Percentiles rank a stretch among this genome's conserved stretches.
These are phyloP conservation scores for Malassezia arunalokei DNA, from an alignment of 1,284 basidiomycete species.

Conservation along the genomic window DNA sequence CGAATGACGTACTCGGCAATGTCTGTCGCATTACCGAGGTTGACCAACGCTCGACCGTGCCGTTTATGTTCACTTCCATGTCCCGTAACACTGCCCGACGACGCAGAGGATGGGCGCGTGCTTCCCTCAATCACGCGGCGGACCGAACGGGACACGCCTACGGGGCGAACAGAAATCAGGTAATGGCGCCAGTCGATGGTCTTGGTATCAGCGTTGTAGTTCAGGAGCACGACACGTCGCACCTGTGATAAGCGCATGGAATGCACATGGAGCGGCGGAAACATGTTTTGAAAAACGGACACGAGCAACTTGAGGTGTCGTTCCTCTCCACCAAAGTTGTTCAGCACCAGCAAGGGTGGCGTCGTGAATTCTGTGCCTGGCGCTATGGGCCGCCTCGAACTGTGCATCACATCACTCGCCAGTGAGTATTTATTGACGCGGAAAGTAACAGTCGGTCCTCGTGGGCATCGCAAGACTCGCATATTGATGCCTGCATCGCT, in stretches of 20 bases:
- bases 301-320: constrained; percentile 55
- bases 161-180: constrained; percentile 84
- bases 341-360: constrained; percentile 61
- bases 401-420: constrained; percentile 65
- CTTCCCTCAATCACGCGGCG: constrained; percentile 70
- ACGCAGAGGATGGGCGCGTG: constrained; percentile 31
- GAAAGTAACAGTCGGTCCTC: constrained; percentile 88
- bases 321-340: constrained; percentile 61
- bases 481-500: constrained; percentile 58
- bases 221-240: constrained; percentile 75
- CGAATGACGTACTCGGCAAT: constrained; percentile 88
- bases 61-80: constrained; percentile 9
- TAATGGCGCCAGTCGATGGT: constrained; percentile 91
- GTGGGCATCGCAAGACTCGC: constrained; percentile 74
- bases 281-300: constrained; percentile 78
- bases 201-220: constrained; percentile 73
- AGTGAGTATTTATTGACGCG: constrained; percentile 82
- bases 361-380: constrained; percentile 68
- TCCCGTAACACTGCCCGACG: constrained; percentile 12
- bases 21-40: constrained; percentile 79
- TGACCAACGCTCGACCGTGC: constrained; percentile 50
- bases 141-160: constrained; percentile 85
- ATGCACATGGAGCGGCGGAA: constrained; percentile 69
- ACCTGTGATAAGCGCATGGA: constrained; percentile 40
- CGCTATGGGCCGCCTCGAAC: constrained; percentile 59